Evolutionary conservation across 345 rosid species (phyloP), one percentile per base, ranked within the genome.

Genomic region (Populus euphratica): DNA sequence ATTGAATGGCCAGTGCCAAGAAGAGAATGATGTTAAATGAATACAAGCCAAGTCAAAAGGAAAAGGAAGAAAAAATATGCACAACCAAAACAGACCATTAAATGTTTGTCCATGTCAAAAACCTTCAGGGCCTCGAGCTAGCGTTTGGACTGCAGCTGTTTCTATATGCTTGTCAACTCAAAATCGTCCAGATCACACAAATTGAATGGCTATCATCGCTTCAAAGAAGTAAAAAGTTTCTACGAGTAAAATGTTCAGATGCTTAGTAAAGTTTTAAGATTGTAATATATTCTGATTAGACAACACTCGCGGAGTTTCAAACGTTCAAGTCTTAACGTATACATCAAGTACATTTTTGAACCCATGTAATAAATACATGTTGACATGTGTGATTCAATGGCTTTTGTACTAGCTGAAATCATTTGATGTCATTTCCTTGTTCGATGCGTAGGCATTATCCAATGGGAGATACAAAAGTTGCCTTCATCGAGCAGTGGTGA

Each of bases 401-500:
- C n/a, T 5, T 5, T 52, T 18, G 9, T 52, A 52, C 7, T 1
- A 23, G 29, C 11, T 41, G 18, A 64, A 10, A 11, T 47, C 33
- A 14, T 44, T 16, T 27, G 70, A 9, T 23, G 29, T 21, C 25
- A 18, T 49, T 52, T 67, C 38, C 65, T 68, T 64, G 18, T 79
- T 73, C 72, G 36, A 35, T 31, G 0, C 76, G 74, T n/a, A 90
- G 94, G 94, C 92, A 56, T 75, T 89, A 63, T 78, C 89, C 12
- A 90, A 90, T 36, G 94, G 91, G 44, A 80, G 16, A 70, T 91
- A 88, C 88, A 90, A 90, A 83, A 93, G 94, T 70, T 87, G 92
- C 83, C 69, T 88, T 66, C 96, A 91, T 23, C 86, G 96, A 23
- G 97, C 94, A 14, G 87, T 93, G 66, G 96, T 91, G 82, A 84